Conservation (phyloP, 78 protist genomes). For the Dictyostelium citrinum region DNA sequence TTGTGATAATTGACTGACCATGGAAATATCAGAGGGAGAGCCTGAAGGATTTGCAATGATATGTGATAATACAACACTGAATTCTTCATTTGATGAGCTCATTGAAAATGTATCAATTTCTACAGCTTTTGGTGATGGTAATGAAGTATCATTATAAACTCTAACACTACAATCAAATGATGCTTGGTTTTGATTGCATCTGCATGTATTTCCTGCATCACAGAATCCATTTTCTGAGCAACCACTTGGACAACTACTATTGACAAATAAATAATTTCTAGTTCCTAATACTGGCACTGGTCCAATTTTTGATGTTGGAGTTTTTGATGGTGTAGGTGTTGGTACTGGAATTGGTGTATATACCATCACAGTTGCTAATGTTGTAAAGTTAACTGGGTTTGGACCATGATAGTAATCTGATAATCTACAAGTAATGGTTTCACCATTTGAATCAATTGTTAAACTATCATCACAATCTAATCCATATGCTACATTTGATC, state of each 20-base stretch:
- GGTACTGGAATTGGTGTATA: conserved; percentile 1
- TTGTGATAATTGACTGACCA: background rate
- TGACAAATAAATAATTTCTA: background rate
- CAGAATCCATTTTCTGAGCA: background rate
- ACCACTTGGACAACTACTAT: background rate
- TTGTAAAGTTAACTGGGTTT: background rate
- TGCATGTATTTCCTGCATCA: background rate
- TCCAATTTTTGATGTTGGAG: background rate
- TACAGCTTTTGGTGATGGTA: background rate
- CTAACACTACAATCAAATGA: background rate
- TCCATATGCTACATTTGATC: background rate
- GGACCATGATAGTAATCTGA: too few relatives aligned
- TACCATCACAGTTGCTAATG: background rate
- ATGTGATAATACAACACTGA: background rate
- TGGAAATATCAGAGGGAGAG: background rate
- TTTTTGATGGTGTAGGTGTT: background rate
- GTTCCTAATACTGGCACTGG: background rate
- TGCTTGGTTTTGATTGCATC: background rate
- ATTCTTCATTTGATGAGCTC: background rate
- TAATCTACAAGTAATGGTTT: background rate
- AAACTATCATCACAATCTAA: background rate
- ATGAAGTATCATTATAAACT: background rate
- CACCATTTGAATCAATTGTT: background rate
- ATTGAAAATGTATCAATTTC: background rate
- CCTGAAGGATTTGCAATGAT: background rate